Conservation (phyloP, 768 basidiomycete species). For the Termitomyces sp. region DNA sequence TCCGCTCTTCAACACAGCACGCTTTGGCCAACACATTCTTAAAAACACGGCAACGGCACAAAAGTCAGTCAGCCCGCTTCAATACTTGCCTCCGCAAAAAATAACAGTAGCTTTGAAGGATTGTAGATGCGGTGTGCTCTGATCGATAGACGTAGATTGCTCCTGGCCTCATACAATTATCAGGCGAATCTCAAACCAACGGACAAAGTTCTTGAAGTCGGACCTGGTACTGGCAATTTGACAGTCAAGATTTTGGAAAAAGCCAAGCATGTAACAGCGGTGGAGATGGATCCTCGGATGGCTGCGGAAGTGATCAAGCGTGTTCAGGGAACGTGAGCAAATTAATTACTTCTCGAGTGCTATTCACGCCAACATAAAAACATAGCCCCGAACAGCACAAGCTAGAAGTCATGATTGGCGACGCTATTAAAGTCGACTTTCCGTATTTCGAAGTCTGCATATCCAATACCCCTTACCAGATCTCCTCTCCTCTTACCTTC, state of each 20-base stretch:
- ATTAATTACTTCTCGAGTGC: background rate
- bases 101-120: slow-evolving; percentile 25
- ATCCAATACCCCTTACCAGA: slow-evolving; percentile 98
- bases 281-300: slow-evolving; percentile 99
- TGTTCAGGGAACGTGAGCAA: slow-evolving; percentile 91
- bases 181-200: slow-evolving; percentile 91
- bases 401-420: slow-evolving; percentile 92
- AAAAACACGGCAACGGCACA: slow-evolving; percentile 92
- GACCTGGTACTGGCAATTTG: slow-evolving; percentile 96
- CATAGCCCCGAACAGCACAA: slow-evolving; percentile 91
- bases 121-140: slow-evolving; percentile 41
- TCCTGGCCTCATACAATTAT: slow-evolving; percentile 3
- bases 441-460: slow-evolving; percentile 99
- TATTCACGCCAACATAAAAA: background rate
- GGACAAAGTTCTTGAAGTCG: slow-evolving; percentile 95
- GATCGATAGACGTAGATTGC: background rate
- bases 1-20: slow-evolving; percentile 91
- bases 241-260: slow-evolving; percentile 92
- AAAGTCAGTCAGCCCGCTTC: slow-evolving; percentile 49
- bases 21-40: slow-evolving; percentile 97
- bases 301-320: slow-evolving; percentile 96
- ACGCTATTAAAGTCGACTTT: slow-evolving; percentile 96
- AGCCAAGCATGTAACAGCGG: slow-evolving; percentile 87
- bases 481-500: slow-evolving; percentile 97
- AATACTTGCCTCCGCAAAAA: background rate